Base-by-base conservation (phyloP, 2,329 filamentous ascomycete genomes). In the Rutstroemia sydowiana region DNA sequence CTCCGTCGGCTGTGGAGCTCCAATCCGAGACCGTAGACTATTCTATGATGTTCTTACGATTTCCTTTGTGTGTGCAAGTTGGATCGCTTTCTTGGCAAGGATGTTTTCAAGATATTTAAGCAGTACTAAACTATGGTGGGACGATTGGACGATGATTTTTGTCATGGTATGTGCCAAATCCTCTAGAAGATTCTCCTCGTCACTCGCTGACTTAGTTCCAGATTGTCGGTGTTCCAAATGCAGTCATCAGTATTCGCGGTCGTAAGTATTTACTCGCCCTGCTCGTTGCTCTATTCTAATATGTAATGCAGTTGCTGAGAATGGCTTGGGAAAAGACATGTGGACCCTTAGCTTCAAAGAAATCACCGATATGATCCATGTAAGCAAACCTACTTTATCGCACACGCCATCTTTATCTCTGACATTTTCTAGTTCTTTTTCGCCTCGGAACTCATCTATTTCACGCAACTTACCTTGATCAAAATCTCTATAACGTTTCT, bases 251-350 rank as follows among this genome's bases (percentile, higher is more conserved):
- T 5, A 18, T 50, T 30, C 11, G 10, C 34, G 39, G 47, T 30
- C 48, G 48, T 50, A n/a, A 45, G 48, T 45, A 23, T 13, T 21
- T 13, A 28, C 11, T 5, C 8, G 4, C 6, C 18, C 9, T 16
- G n/a, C 7, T 18, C 13, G n/a, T 5, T 32, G 6, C 30, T 21
- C 21, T 5, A 13, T 50, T 37, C 40, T 50, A 11, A 50, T 21
- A 5, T 21, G 37, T 11, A 28, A 21, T 41, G 1, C 28, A 61
- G 56, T 58, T 28, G 39, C 39, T 9, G 14, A 39, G 23, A 36
- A 44, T 46, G 55, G 56, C 11, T 43, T 58, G 1, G 52, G 55
- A 5, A 57, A 55, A 45, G 55, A 58, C 41, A 55, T 58, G n/a
- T 58, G 52, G 56, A 44, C 55, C 13, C 31, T 58, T 11, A 32